Evolutionary conservation across 768 basidiomycete genomes (phyloP), one percentile per base, ranked within the genome.

Genomic region (Hortiboletus flavorubellus): DNA sequence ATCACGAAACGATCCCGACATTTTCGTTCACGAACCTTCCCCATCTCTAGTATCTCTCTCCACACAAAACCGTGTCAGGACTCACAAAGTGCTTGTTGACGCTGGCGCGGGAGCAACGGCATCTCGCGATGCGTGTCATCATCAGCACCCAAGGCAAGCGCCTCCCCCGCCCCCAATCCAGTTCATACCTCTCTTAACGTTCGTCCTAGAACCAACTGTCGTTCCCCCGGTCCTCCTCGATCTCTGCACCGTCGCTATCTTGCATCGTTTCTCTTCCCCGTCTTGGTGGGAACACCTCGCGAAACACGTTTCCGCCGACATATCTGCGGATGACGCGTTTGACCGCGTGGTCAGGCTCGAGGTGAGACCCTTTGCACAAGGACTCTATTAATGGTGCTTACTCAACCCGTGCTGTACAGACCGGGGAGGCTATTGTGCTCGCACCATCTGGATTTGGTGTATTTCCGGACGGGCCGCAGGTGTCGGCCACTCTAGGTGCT

Each of bases 181-280:
- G 15, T 11, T 34, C n/a, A 4, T 23, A 5, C 16, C 4, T 12
- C 16, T 23, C 12, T 37, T 37, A 7, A 50, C 16, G 7, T 16
- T 21, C 51, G 3, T 64, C 10, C 46, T 60, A 89, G 85, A 90
- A 56, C 89, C 89, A 0, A 89, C 86, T 0, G 82, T 88, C 5
- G 80, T 89, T 1, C 87, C 87, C 4, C 77, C 85, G 0, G 81
- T 84, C 0, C 68, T 90, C 3, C 72, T 90, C 1, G 87, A 87
- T 55, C 73, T 89, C 1, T 88, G 86, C 51, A 80, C 80, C 1
- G 72, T 88, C 1, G 69, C 81, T 0, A 79, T 90, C n/a, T 59
- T 89, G 2, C 88, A 89, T 58, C 76, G 88, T 1, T 90, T 90
- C 66, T 87, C 87, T 0, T 89, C 89, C 0, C 85, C 85, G 0